A percentile compares a stretch with the other conserved stretches of the same genome.
These are phyloP conservation scores for Pseudogymnoascus sp. DNA, from an alignment of 2,329 filamentous ascomycete species.

Conservation along the genomic window DNA sequence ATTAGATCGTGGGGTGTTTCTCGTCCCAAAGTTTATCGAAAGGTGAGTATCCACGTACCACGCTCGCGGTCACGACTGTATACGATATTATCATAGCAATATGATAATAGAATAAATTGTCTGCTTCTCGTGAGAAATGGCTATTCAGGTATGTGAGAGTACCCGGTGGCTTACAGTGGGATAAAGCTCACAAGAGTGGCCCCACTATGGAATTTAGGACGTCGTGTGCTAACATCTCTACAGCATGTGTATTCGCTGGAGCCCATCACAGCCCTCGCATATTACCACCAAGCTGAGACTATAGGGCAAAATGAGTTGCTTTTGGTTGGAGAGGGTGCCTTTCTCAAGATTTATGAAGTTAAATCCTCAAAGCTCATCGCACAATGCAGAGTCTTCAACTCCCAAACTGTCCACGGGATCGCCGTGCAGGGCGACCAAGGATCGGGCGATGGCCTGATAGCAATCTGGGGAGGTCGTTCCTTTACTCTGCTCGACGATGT, in stretches of 20 bases:
- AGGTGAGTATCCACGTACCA: slow-evolving; percentile 4
- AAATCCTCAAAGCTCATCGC: slow-evolving; percentile 32
- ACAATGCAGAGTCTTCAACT: slow-evolving; percentile 50
- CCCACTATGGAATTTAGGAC: background rate
- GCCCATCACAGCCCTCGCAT: slow-evolving; percentile 55
- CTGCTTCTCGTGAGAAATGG: background rate
- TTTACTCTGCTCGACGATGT: slow-evolving; percentile 33
- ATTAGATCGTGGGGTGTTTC: slow-evolving; percentile 2
- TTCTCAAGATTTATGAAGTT: slow-evolving; percentile 45
- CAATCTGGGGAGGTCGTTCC: slow-evolving; percentile 66
- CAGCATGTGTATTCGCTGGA: slow-evolving; percentile 29
- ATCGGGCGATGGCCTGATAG: slow-evolving; percentile 29
- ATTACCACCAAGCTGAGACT: slow-evolving; percentile 35
- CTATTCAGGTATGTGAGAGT: slow-evolving; percentile 3
- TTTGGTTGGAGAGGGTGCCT: slow-evolving; percentile 54
- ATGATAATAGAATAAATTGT: background rate
- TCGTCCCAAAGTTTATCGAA: slow-evolving; percentile 4
- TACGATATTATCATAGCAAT: background rate
- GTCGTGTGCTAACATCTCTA: slow-evolving; percentile 7
- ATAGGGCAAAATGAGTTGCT: slow-evolving; percentile 33
- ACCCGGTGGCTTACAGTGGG: background rate
- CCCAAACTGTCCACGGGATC: slow-evolving; percentile 72
- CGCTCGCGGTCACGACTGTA: background rate
- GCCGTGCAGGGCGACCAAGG: slow-evolving; percentile 32
- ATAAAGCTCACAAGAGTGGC: background rate